phyloP scores from a whole-genome alignment of 768 basidiomycete genomes.

The Cystobasidium tubakii region DNA sequence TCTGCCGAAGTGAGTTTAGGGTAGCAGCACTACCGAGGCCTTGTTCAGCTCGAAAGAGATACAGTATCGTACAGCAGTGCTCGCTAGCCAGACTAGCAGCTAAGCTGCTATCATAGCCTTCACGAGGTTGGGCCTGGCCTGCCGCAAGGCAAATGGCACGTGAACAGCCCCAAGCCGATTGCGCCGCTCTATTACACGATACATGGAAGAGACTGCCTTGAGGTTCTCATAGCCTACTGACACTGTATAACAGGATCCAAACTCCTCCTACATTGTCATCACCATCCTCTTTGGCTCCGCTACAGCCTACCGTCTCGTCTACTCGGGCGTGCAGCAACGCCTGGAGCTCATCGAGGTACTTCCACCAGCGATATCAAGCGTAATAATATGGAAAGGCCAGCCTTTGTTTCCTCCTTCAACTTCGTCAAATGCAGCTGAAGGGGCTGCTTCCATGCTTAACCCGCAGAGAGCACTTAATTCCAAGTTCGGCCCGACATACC shows the following conservation, averaged over 20 bases:
- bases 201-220: too few relatives aligned
- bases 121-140: too few relatives aligned
- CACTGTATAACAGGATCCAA: background rate
- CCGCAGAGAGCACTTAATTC: conserved; percentile 17
- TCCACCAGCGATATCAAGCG: background rate
- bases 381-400: conserved; percentile 21
- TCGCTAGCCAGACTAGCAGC: too few relatives aligned
- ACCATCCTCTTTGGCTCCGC: background rate
- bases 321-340: conserved; percentile 3
- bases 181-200: too few relatives aligned
- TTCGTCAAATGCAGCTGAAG: conserved; percentile 28
- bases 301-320: conserved; percentile 17
- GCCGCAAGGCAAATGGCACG: too few relatives aligned
- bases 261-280: conserved; percentile 5
- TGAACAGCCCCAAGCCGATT: background rate
- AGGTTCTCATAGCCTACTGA: too few relatives aligned
- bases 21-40: background rate
- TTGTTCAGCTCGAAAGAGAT: too few relatives aligned
- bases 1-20: background rate
- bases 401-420: background rate
- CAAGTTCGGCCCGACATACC: conserved; percentile 36
- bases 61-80: too few relatives aligned
- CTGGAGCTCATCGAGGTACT: conserved; percentile 12
- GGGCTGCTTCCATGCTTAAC: conserved; percentile 3
- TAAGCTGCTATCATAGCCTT: too few relatives aligned